These are phyloP conservation scores for Carex kokanica DNA, from an alignment of 176 grass and related monocot genomes.

Conservation along the genomic window DNA sequence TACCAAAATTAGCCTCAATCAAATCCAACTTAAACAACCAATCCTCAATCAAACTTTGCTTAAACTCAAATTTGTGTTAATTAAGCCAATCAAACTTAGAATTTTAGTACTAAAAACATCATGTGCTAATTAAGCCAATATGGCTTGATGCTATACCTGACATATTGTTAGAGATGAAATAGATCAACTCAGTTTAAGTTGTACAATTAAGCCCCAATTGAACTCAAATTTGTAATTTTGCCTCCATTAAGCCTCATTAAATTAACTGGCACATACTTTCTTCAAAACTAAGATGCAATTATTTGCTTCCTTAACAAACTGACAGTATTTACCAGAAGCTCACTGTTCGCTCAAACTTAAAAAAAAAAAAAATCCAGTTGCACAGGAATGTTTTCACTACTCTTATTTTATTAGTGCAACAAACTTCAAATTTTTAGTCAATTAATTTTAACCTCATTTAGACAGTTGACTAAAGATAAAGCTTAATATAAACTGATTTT, in stretches of 20 bases:
- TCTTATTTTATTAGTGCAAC: background rate
- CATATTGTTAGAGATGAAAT: background rate
- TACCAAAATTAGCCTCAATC: background rate
- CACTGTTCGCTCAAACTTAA: background rate
- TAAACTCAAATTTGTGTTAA: no score
- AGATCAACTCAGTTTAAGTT: background rate
- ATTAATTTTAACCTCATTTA: background rate
- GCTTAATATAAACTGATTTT: slow-evolving; percentile 2
- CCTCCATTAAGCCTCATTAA: background rate
- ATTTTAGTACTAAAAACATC: background rate
- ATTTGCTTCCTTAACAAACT: background rate
- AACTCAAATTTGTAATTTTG: background rate
- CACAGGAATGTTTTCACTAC: background rate
- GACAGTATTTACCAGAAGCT: background rate
- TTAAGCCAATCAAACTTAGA: no score
- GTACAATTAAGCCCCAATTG: background rate
- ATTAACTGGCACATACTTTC: background rate
- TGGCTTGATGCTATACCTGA: background rate
- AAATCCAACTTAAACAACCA: background rate
- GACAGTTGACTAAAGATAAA: background rate
- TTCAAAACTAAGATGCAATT: background rate
- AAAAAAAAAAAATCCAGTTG: no score
- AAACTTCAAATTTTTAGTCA: background rate
- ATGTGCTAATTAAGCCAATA: background rate
- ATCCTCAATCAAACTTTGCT: background rate